These are phyloP conservation scores for Neopestalotiopsis sp. DNA, from an alignment of 2,329 filamentous ascomycete genomes.

Conservation along the genomic window DNA sequence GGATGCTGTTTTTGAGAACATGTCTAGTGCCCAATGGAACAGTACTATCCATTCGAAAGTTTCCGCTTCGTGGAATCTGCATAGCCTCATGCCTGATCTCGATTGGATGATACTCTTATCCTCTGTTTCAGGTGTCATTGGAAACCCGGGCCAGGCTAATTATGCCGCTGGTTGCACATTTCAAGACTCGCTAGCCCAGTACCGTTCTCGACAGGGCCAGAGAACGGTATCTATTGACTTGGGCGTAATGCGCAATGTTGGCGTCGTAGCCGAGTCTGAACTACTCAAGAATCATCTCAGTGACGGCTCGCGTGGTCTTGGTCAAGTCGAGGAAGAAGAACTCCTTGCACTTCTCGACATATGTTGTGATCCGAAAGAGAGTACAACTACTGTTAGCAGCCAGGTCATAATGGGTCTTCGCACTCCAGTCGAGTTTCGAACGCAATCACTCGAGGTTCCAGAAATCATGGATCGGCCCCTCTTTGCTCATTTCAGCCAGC, in stretches of 20 bases:
- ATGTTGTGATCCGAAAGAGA: slow-evolving; percentile 27
- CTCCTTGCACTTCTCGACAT: slow-evolving; percentile 30
- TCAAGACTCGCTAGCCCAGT: slow-evolving; percentile 32
- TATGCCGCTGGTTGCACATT: slow-evolving; percentile 33
- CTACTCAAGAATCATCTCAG: slow-evolving; percentile 24
- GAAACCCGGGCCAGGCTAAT: slow-evolving; percentile 31
- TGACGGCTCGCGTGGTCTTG: slow-evolving; percentile 24
- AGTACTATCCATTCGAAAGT: slow-evolving; percentile 32
- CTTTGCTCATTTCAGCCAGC: background rate
- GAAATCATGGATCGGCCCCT: background rate
- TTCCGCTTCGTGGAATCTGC: slow-evolving; percentile 28
- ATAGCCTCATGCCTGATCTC: slow-evolving; percentile 28
- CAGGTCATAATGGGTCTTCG: background rate
- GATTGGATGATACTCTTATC: slow-evolving; percentile 37
- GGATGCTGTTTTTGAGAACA: slow-evolving; percentile 35
- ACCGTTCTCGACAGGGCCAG: slow-evolving; percentile 27
- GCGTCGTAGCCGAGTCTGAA: slow-evolving; percentile 31
- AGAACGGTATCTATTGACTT: slow-evolving; percentile 31
- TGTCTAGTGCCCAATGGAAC: slow-evolving; percentile 32
- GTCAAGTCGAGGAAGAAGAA: slow-evolving; percentile 29
- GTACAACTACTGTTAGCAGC: background rate
- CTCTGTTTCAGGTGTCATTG: slow-evolving; percentile 31
- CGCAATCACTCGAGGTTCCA: background rate
- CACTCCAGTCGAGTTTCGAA: background rate
- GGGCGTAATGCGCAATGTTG: slow-evolving; percentile 34